Percentiles rank a stretch among this genome's conserved stretches.
phyloP scores from a whole-genome alignment of 2,329 filamentous ascomycete genomes.

The Paramyrothecium sp. region DNA sequence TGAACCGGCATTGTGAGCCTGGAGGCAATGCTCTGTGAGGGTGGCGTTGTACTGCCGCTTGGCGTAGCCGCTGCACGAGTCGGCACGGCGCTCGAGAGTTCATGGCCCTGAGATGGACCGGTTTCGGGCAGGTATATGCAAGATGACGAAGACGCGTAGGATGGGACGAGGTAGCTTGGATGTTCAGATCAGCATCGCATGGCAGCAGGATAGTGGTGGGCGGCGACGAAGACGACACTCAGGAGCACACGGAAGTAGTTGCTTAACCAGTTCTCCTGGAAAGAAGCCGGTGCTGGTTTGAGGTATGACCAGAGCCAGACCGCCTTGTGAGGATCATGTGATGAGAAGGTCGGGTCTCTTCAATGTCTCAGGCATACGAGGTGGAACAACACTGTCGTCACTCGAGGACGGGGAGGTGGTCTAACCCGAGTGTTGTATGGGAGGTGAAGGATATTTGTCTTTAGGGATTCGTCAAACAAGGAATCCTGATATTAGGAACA shows the following conservation, averaged over 20 bases:
- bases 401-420: background rate
- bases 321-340: background rate
- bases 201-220: background rate
- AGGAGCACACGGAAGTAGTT: background rate
- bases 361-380: background rate
- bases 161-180: background rate
- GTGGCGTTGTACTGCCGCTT: background rate
- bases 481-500: no score
- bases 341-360: background rate
- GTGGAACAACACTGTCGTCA: background rate
- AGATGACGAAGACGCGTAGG: background rate
- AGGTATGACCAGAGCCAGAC: background rate
- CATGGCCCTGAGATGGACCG: background rate
- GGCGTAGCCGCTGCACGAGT: background rate
- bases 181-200: background rate
- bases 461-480: no score
- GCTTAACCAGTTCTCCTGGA: no score
- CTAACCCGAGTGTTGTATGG: no score
- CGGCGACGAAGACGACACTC: background rate
- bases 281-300: background rate
- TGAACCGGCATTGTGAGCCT: background rate
- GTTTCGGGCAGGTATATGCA: background rate
- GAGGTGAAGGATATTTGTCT: no score
- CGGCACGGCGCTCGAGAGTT: background rate
- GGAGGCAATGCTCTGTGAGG: background rate